Conservation (phyloP, 2,329 filamentous ascomycete genomes). For the Apiospora kogelbergensis region DNA sequence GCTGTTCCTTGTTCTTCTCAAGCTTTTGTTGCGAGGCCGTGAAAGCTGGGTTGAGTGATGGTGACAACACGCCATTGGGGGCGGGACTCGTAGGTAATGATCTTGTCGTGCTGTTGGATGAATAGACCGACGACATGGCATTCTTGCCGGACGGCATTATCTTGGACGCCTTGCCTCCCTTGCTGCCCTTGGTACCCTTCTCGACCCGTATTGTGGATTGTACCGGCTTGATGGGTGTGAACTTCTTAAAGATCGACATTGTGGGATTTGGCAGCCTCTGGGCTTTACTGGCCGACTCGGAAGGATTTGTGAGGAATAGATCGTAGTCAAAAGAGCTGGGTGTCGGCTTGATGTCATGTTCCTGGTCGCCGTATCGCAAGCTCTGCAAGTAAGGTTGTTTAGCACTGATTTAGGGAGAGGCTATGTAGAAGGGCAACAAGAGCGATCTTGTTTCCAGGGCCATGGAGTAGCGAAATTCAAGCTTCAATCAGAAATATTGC, state of each 20-base stretch:
- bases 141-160: conserved; percentile 32
- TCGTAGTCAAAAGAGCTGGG: conserved; percentile 52
- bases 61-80: conserved; percentile 54
- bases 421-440: neutral
- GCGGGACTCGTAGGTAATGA: conserved; percentile 57
- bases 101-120: conserved; percentile 36
- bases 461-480: neutral
- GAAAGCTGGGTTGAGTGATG: conserved; percentile 54
- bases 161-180: conserved; percentile 26
- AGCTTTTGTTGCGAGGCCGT: conserved; percentile 51
- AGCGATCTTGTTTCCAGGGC: neutral
- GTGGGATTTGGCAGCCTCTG: conserved; percentile 50
- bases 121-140: conserved; percentile 43
- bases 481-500: neutral
- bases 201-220: conserved; percentile 17
- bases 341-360: conserved; percentile 45
- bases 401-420: neutral
- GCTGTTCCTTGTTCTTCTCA: conserved; percentile 54
- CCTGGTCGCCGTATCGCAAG: conserved; percentile 53
- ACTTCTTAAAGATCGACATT: conserved; percentile 50
- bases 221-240: conserved; percentile 20
- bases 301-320: conserved; percentile 55
- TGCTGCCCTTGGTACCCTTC: conserved; percentile 32
- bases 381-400: conserved; percentile 38
- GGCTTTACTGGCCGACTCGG: conserved; percentile 45